Evolutionary conservation across 2,329 filamentous ascomycete species (phyloP).

Genomic region (Trichophyton equinum): DNA sequence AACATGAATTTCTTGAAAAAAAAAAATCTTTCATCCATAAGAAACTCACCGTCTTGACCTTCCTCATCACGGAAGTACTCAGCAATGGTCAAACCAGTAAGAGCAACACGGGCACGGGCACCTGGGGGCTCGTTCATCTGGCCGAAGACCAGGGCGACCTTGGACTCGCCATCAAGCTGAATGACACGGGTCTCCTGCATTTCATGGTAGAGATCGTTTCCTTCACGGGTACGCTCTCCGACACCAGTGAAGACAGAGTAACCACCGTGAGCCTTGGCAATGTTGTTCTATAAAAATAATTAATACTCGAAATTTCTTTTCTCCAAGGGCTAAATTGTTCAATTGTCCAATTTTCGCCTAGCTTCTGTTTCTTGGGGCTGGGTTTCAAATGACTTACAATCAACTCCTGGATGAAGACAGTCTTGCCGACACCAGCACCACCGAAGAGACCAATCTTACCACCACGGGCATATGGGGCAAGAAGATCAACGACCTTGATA

Average conservation of each 20-base stretch:
- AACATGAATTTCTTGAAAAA: not conserved
- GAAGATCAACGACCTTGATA: slow-evolving; percentile 99
- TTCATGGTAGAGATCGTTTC: slow-evolving; percentile 99
- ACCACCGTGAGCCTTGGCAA: slow-evolving; percentile 99
- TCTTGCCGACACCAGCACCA: slow-evolving; percentile 99
- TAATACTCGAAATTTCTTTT: slow-evolving; percentile 6
- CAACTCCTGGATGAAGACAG: slow-evolving; percentile 99
- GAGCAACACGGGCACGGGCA: slow-evolving; percentile 98
- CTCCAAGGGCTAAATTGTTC: not conserved
- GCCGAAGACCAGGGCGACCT: slow-evolving; percentile 98
- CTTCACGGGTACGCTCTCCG: slow-evolving; percentile 99
- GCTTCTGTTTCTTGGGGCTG: not conserved
- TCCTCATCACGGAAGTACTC: slow-evolving; percentile 73
- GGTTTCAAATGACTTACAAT: slow-evolving; percentile 48
- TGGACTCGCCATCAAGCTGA: slow-evolving; percentile 96
- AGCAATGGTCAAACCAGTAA: slow-evolving; percentile 59
- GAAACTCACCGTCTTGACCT: slow-evolving; percentile 67
- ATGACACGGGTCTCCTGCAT: slow-evolving; percentile 99
- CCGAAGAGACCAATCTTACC: slow-evolving; percentile 99
- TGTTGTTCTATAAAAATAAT: slow-evolving; percentile 67
- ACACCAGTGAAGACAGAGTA: slow-evolving; percentile 99
- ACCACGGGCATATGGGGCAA: slow-evolving; percentile 99
- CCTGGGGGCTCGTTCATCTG: slow-evolving; percentile 99
- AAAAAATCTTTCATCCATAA: not conserved
- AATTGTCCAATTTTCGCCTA: not conserved